Evolutionary conservation across 768 basidiomycete genomes (phyloP), one percentile per base, ranked within the genome.

Genomic region (Coprinopsis strossmayeri): DNA sequence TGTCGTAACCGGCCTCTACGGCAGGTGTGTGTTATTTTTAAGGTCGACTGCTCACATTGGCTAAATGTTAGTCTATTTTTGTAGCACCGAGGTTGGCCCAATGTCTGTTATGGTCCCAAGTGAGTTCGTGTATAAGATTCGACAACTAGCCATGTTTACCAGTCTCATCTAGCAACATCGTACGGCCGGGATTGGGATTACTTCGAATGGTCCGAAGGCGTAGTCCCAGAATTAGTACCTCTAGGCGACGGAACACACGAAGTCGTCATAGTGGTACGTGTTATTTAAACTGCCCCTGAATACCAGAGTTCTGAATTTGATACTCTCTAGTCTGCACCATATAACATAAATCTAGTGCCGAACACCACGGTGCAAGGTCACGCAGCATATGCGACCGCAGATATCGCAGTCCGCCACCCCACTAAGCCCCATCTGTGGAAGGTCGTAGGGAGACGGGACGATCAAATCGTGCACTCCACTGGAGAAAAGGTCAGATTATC

Each of bases 401-500:
- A 74, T 48, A 61, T 76, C 0, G 45, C 77, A 10, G 38, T 64
- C 20, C 65, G 56, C 5, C 73, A 77, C 54, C 72, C 74, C 3
- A 63, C 61, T 0, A 66, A 69, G 17, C 58, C 56, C 1, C 56
- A 57, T 1, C 52, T 64, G 24, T 74, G 64, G 61, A 67, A 59
- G 45, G 54, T 76, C 1, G 64, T 59, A 41, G 73, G 76, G 2
- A 61, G 76, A 52, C 46, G 20, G 4, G 72, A 76, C 47, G 73
- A 76, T 45, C 72, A 72, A 49, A 71, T 74, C 46, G 65, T 72
- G 55, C 64, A 70, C 26, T 65, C 62, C 2, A 72, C 61, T 15
- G 71, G 71, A 9, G 70, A 73, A 55, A 70, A n/a, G n/a, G n/a
- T n/a, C n/a, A n/a, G n/a, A n/a, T n/a, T n/a, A n/a, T n/a, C n/a